phyloP scores from a whole-genome alignment of 306 rosid genomes.

The Cucumis sativus region DNA sequence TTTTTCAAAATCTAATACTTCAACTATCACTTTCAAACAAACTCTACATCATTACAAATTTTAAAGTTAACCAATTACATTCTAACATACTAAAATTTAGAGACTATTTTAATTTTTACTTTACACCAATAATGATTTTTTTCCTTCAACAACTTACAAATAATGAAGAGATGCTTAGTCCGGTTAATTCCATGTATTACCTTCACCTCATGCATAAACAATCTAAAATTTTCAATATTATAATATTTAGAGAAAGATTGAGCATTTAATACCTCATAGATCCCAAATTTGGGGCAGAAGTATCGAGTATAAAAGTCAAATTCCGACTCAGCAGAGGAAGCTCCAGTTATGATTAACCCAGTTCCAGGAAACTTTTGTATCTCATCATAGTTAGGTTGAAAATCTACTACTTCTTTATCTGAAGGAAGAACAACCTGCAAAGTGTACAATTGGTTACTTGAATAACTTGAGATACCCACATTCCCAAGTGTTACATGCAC shows the following conservation, averaged over 20 bases:
- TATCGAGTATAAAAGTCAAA: conserved; percentile 57
- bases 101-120: too few relatives aligned
- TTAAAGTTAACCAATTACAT: too few relatives aligned
- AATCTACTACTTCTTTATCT: conserved; percentile 28
- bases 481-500: too few relatives aligned
- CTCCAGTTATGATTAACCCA: conserved; percentile 49
- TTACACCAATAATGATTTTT: too few relatives aligned
- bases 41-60: too few relatives aligned
- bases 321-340: conserved; percentile 42
- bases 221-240: neutral
- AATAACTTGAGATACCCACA: too few relatives aligned
- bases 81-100: too few relatives aligned
- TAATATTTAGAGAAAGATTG: neutral
- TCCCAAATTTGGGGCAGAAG: conserved; percentile 48
- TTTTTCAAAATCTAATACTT: too few relatives aligned
- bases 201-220: neutral
- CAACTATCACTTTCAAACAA: too few relatives aligned
- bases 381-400: conserved; percentile 40
- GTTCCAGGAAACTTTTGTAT: conserved; percentile 40
- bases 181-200: neutral
- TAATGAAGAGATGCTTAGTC: neutral
- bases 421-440: conserved; percentile 49
- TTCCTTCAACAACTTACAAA: neutral
- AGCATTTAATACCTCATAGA: conserved; percentile 43
- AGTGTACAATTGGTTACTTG: conserved; percentile 3